These are phyloP conservation scores for Tuber borchii DNA, from an alignment of 495 filamentous ascomycete species.

Conservation along the genomic window DNA sequence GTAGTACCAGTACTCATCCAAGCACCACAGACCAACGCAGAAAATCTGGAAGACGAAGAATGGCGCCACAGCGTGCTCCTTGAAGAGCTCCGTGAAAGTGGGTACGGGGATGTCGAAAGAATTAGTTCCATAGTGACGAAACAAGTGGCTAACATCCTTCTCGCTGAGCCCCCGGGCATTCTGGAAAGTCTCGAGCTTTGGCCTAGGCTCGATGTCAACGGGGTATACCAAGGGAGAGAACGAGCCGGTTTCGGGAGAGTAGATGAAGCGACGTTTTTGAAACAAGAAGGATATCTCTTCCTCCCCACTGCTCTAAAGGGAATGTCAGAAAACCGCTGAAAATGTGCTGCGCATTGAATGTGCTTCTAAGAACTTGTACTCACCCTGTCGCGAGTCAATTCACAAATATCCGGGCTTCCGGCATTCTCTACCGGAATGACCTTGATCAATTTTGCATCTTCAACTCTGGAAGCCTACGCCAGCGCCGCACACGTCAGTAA, in stretches of 20 bases:
- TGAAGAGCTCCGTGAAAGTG: conserved; percentile 89
- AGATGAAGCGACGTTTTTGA: conserved; percentile 95
- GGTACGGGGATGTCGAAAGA: conserved; percentile 97
- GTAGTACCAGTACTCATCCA: conserved; percentile 99
- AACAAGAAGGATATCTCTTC: conserved; percentile 83
- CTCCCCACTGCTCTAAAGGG: conserved; percentile 56
- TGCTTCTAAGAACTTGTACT: conserved; percentile 23
- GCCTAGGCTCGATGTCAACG: conserved; percentile 73
- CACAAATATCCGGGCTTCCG: conserved; percentile 80
- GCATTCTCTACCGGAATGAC: conserved; percentile 87
- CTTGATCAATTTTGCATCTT: conserved; percentile 82
- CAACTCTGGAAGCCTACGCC: conserved; percentile 54
- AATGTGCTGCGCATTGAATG: neutral
- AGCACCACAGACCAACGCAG: conserved; percentile 95
- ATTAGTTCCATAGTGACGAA: conserved; percentile 92
- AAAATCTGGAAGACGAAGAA: conserved; percentile 99
- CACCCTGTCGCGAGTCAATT: conserved; percentile 65
- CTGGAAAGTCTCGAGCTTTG: conserved; percentile 65
- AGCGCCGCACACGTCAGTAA: conserved; percentile 13
- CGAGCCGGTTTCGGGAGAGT: conserved; percentile 57
- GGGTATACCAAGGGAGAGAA: conserved; percentile 81
- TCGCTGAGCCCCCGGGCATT: conserved; percentile 64
- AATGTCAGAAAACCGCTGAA: conserved; percentile 17
- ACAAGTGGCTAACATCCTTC: conserved; percentile 66
- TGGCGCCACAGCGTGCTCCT: conserved; percentile 95